Conservation (phyloP, 352 stramenopile species). For the Lagenidium giganteum region DNA sequence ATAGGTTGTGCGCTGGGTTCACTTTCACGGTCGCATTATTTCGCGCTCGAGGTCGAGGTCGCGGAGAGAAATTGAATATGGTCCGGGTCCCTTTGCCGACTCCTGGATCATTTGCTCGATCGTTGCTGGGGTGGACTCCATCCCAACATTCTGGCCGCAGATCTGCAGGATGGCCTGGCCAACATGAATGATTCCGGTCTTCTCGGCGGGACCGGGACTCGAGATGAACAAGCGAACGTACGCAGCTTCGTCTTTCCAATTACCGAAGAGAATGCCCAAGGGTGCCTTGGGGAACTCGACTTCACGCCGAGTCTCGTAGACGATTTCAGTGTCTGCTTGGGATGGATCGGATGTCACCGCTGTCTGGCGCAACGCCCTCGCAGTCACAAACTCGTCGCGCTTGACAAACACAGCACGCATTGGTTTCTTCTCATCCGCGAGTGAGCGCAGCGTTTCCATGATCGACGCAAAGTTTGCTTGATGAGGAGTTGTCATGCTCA, state of each 20-base stretch:
- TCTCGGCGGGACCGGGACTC: conserved; percentile 64
- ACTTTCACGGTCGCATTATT: conserved; percentile 53
- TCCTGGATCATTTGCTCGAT: conserved; percentile 74
- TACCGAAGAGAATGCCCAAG: conserved; percentile 79
- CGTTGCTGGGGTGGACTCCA: conserved; percentile 39
- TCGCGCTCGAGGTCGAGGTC: conserved; percentile 77
- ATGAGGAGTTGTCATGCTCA: conserved; percentile 36
- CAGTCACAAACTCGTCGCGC: conserved; percentile 44
- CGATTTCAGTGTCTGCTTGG: background rate
- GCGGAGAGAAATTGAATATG: conserved; percentile 65
- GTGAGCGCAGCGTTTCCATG: conserved; percentile 46
- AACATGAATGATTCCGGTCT: conserved; percentile 43
- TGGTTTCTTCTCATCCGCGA: conserved; percentile 43
- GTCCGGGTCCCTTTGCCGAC: conserved; percentile 3
- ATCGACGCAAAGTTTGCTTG: conserved; percentile 48
- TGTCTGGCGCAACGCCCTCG: no score
- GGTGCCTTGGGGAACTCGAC: conserved; percentile 61
- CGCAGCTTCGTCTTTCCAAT: conserved; percentile 71
- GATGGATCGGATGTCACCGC: no score
- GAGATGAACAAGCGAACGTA: conserved; percentile 82
- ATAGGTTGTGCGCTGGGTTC: no score
- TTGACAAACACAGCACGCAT: conserved; percentile 56
- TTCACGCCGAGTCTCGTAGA: conserved; percentile 28
- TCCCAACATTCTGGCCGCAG: conserved; percentile 56
- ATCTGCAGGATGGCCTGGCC: conserved; percentile 76